Conservation (phyloP, 441 rosid species). For the Aquilaria agallochum region DNA sequence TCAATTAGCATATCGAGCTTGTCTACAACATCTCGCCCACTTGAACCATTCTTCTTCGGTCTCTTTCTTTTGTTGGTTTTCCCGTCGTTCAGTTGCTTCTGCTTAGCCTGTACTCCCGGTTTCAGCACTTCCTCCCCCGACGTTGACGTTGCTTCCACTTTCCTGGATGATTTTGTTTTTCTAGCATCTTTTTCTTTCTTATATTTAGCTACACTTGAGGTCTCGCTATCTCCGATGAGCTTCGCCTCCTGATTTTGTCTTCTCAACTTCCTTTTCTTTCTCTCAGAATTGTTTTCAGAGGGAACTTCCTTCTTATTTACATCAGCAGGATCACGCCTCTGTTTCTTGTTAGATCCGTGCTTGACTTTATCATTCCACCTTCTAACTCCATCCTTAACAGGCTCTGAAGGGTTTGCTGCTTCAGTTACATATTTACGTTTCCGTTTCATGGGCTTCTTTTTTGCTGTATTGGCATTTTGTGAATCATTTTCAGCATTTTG, state of each 20-base stretch:
- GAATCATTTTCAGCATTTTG: conserved; percentile 19
- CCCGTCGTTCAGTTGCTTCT: conserved; percentile 20
- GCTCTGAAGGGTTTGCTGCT: conserved; percentile 14
- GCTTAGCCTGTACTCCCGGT: conserved; percentile 22
- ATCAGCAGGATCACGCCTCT: conserved; percentile 26
- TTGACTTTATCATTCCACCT: conserved; percentile 16
- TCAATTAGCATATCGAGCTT: conserved; percentile 71
- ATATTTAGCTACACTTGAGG: conserved; percentile 19
- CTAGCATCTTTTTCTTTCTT: conserved; percentile 8
- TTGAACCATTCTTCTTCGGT: conserved; percentile 41
- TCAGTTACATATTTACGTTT: conserved; percentile 32
- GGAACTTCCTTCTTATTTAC: conserved; percentile 20
- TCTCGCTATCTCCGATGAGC: conserved; percentile 13
- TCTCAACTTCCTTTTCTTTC: conserved; percentile 16
- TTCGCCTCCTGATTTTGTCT: conserved; percentile 20
- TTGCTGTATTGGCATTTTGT: conserved; percentile 14
- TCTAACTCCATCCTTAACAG: conserved; percentile 9
- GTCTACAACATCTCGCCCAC: conserved; percentile 50
- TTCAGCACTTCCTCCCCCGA: conserved; percentile 37
- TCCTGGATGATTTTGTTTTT: conserved; percentile 19
- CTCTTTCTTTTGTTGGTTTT: conserved; percentile 30
- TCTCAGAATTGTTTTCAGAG: conserved; percentile 24
- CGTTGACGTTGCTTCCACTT: conserved; percentile 9
- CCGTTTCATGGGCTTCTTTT: conserved; percentile 35
- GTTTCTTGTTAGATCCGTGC: conserved; percentile 35